Conservation (phyloP, 2,329 filamentous ascomycete species). For the Elsinoe australis region DNA sequence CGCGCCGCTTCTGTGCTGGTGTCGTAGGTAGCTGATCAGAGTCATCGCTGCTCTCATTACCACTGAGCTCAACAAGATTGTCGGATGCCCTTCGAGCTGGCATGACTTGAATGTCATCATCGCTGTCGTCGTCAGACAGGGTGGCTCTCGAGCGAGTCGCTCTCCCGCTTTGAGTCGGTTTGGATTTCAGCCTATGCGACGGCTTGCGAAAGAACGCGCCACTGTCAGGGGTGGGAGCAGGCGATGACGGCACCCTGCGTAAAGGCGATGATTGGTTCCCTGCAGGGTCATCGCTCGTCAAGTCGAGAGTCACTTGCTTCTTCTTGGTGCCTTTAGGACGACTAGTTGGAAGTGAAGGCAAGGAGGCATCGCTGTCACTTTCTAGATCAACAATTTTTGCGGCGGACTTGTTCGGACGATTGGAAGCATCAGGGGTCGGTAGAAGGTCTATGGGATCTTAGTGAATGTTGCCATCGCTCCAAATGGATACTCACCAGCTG, state of each 20-base stretch:
- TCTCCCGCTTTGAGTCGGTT: neutral
- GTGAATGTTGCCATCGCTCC: no score
- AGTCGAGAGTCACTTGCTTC: constrained; percentile 9
- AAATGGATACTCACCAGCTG: no score
- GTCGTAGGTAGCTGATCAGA: constrained; percentile 16
- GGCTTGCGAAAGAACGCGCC: constrained; percentile 12
- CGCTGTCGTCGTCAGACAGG: constrained; percentile 22
- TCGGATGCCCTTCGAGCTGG: constrained; percentile 17
- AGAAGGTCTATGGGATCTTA: constrained; percentile 3
- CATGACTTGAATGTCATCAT: constrained; percentile 27
- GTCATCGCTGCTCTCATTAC: constrained; percentile 5
- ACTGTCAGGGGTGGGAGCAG: neutral
- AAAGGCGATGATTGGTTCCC: constrained; percentile 3
- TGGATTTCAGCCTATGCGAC: neutral
- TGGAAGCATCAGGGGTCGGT: constrained; percentile 25
- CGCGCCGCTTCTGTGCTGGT: constrained; percentile 18
- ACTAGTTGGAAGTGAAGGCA: constrained; percentile 6
- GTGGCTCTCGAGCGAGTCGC: neutral
- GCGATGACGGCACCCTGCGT: neutral
- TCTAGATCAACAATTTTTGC: constrained; percentile 20
- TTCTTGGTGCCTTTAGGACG: neutral
- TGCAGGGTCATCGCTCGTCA: neutral
- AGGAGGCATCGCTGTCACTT: constrained; percentile 22
- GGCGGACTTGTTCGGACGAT: constrained; percentile 15
- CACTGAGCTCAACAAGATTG: constrained; percentile 15